These are phyloP conservation scores for Trichoderma aggressivum DNA, from an alignment of 2,329 filamentous ascomycete species.

Conservation along the genomic window DNA sequence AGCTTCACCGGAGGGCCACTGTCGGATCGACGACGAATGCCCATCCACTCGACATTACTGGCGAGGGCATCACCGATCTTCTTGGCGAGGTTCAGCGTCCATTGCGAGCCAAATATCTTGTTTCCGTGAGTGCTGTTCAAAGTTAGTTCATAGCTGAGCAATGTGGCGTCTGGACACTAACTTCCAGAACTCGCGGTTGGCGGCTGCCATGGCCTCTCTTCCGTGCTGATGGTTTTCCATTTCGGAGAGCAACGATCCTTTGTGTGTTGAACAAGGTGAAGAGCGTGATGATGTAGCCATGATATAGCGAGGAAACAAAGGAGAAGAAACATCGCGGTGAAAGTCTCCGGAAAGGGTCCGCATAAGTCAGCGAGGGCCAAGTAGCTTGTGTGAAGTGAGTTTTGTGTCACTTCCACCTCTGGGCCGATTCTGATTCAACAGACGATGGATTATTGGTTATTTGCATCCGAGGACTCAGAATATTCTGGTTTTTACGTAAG, in stretches of 20 bases:
- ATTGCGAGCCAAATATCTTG: not conserved
- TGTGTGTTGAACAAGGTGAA: no score
- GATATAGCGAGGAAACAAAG: not conserved
- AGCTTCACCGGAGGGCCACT: not conserved
- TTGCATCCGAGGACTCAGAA: not conserved
- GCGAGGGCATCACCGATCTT: not conserved
- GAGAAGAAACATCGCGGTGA: not conserved
- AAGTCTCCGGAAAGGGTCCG: slow-evolving; percentile 15
- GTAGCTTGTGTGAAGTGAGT: not conserved
- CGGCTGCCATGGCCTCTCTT: not conserved
- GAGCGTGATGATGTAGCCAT: not conserved
- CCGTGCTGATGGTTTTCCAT: not conserved
- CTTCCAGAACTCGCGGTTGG: slow-evolving; percentile 8
- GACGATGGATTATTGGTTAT: not conserved
- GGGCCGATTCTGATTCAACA: not conserved
- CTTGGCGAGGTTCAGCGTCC: not conserved
- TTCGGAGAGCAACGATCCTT: not conserved
- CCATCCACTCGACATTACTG: not conserved
- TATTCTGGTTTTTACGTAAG: not conserved
- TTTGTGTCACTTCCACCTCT: not conserved
- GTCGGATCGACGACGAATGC: not conserved
- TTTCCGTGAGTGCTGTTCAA: not conserved
- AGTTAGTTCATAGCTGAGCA: not conserved
- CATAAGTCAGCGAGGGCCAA: not conserved
- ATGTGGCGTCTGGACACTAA: not conserved